Evolutionary conservation across 2,329 filamentous ascomycete genomes (phyloP), one percentile per base, ranked within the genome.

Genomic region (Cladosporium sp.): DNA sequence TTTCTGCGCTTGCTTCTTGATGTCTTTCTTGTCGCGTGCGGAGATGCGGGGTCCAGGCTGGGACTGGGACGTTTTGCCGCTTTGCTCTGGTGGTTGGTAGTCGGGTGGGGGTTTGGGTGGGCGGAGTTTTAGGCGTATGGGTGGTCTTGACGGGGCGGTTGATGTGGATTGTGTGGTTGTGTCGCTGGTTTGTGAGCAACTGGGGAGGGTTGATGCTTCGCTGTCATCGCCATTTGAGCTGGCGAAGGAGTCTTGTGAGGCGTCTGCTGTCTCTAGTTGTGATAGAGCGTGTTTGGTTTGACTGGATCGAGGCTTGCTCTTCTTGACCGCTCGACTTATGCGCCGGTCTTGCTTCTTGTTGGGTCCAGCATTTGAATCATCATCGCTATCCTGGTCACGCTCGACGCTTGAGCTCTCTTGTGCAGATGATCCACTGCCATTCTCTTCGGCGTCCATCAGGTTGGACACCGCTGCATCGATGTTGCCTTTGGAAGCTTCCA

Each of bases 401-500:
- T 85, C 77, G 67, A 84, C 75, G 72, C 83, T 85, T 1, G 81
- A 83, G 69, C 76, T 79, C 63, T 79, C 79, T 57, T 79, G 78
- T 43, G 77, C 73, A 23, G 81, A 80, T n/a, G 78, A 80, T 21
- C 73, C 73, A 68, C 76, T 79, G 57, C 74, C 75, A 57, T 75
- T 73, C 57, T 82, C 79, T 65, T 83, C 80, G 3, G 79, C 78
- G 43, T 84, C 84, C 2, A 86, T 72, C 21, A 88, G 74, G 54
- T 80, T 82, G 14, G 79, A 79, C 49, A 87, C 84, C 7, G 85
- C 83, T 30, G 78, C 74, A 68, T 86, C 79, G 53, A 88, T 79
- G 69, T 85, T 82, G 49, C 85, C 84, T 58, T 82, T 83, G 64
- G 80, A 82, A 68, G 82, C 80, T 70, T 84, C 79, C 34, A 88